These are phyloP conservation scores for Pyronema omphalodes DNA, from an alignment of 495 filamentous ascomycete genomes.

Conservation along the genomic window DNA sequence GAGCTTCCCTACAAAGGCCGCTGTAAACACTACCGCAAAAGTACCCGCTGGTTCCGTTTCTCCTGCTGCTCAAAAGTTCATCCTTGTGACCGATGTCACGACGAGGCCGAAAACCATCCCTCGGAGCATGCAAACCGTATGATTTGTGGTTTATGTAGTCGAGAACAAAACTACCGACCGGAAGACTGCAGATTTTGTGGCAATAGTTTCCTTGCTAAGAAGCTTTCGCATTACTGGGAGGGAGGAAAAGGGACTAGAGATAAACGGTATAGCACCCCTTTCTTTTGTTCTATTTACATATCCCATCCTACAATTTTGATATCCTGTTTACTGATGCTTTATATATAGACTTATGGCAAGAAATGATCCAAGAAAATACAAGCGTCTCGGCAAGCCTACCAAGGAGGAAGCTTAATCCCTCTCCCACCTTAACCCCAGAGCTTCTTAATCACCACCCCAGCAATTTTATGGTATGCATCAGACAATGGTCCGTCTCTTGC, in stretches of 20 bases:
- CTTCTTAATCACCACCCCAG: constrained; percentile 40
- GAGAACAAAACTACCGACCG: constrained; percentile 67
- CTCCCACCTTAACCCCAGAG: constrained; percentile 5
- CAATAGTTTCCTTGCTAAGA: constrained; percentile 44
- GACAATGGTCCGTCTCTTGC: constrained; percentile 54
- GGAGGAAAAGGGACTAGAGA: constrained; percentile 38
- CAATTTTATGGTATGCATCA: constrained; percentile 51
- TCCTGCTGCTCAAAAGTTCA: constrained; percentile 31
- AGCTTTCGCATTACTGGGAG: constrained; percentile 69
- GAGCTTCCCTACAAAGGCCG: constrained; percentile 57
- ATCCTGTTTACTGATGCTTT: neutral
- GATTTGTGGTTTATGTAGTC: constrained; percentile 68
- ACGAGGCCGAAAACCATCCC: constrained; percentile 48
- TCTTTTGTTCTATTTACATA: neutral
- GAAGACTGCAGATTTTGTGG: constrained; percentile 68
- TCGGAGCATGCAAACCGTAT: constrained; percentile 77
- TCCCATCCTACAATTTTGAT: neutral
- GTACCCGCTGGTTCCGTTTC: constrained; percentile 64
- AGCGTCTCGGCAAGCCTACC: constrained; percentile 19
- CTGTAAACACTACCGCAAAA: constrained; percentile 62
- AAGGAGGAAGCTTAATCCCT: neutral
- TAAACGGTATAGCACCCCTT: neutral
- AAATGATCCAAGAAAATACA: constrained; percentile 6
- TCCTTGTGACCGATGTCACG: constrained; percentile 74
- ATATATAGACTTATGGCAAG: constrained; percentile 3